Percentiles rank a stretch among this genome's conserved stretches.
These are phyloP conservation scores for Tuber calosporum DNA, from an alignment of 495 filamentous ascomycete species.

Conservation along the genomic window DNA sequence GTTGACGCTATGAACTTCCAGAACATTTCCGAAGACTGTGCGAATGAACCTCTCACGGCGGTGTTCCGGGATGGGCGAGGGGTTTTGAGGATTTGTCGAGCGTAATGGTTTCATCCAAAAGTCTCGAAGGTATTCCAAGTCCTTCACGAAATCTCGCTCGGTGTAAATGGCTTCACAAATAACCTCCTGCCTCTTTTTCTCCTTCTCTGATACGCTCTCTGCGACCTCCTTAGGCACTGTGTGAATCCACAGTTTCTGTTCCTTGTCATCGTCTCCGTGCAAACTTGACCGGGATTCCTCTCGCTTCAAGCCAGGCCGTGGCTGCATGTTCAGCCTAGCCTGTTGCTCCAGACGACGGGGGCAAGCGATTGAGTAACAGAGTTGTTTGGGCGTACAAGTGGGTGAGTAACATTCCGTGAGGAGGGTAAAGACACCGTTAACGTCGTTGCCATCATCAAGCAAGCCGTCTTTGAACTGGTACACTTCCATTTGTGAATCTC, in stretches of 20 bases:
- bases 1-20: constrained; percentile 90
- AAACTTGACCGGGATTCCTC: constrained; percentile 74
- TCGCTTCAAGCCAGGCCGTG: constrained; percentile 75
- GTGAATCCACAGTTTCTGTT: constrained; percentile 99
- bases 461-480: constrained; percentile 95
- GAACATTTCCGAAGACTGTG: constrained; percentile 90
- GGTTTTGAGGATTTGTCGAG: constrained; percentile 54
- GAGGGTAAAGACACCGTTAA: constrained; percentile 95
- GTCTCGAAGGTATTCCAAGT: constrained; percentile 93
- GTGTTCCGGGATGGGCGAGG: constrained; percentile 81
- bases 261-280: constrained; percentile 80
- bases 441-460: constrained; percentile 72
- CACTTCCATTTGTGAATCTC: constrained; percentile 82
- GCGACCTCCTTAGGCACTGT: constrained; percentile 93
- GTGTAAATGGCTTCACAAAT: constrained; percentile 99
- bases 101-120: constrained; percentile 97
- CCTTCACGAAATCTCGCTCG: constrained; percentile 98
- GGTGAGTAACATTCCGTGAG: constrained; percentile 97
- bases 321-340: constrained; percentile 82
- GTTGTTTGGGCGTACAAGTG: constrained; percentile 85
- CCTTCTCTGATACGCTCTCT: constrained; percentile 74
- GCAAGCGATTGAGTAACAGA: constrained; percentile 98
- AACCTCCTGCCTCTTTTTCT: constrained; percentile 96
- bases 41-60: constrained; percentile 83
- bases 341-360: constrained; percentile 92